Base-by-base conservation (phyloP, 305 asterid genomes). In the Galium porrigens region DNA sequence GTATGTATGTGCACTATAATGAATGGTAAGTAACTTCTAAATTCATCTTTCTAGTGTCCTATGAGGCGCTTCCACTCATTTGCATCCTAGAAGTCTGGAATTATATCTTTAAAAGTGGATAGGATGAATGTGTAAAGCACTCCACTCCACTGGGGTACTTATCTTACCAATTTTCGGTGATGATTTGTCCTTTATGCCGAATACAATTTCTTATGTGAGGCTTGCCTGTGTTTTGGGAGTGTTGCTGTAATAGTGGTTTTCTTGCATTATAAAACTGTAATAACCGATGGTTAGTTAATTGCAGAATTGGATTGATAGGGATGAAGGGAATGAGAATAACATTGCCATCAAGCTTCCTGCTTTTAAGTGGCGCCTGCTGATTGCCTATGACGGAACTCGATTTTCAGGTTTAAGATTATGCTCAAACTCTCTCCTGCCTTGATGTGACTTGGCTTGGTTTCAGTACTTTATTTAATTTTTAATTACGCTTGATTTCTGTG, bases 351-450 rank as follows among this genome's bases (percentile, higher is more conserved):
- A 57, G 46, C 80, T 68, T 71, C 81, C 74, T 46, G 74, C 70
- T 65, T 86, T 77, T 73, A 86, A 86, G 72, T 87, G 90, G 96
- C 85, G 90, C 73, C 74, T 90, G 85, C 72, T 85, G 68, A 83
- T 90, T 62, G 81, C 95, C 34, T 90, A 88, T 20, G 96, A 90
- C 61, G 96, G 96, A 70, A 82, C 94, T 61, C 80, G 86, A 44
- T 88, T 72, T 83, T 84, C 96, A 83, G 97, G 97, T 88, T 22
- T 22, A 22, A 22, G 22, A 22, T 22, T 22, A 22, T 22, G 22
- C 22, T 76, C 61, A 18, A 37, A 15, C 39, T 61, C 6, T 7
- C 27, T 36, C 44, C 20, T 48, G 53, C 12, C 34, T 4, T 29
- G 56, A n/a, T 58, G 41, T 62, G 30, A 46, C 53, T 48, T 44